Conservation (phyloP, 2,329 filamentous ascomycete species). For the Hymenoscyphus fructigenus region DNA sequence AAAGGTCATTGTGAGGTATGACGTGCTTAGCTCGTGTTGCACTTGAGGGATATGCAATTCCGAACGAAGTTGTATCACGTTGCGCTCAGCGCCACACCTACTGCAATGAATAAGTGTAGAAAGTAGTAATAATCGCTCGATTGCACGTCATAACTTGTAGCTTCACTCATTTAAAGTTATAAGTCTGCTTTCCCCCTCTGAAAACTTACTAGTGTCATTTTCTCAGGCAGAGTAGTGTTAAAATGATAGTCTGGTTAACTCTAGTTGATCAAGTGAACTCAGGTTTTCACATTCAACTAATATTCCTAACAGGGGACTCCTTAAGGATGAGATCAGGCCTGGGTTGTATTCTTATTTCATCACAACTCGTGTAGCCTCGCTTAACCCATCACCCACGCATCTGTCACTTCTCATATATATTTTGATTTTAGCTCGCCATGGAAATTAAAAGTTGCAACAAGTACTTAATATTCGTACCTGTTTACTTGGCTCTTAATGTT, state of each 20-base stretch:
- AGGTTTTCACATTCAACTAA: not conserved
- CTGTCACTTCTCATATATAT: not conserved
- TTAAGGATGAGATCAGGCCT: not conserved
- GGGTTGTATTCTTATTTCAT: too few species aligned
- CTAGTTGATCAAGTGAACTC: too few species aligned
- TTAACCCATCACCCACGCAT: not conserved
- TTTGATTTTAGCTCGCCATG: not conserved
- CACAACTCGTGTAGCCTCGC: not conserved
- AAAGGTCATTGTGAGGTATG: not conserved
- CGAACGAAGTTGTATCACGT: not conserved
- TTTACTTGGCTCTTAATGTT: too few species aligned
- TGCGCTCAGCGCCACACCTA: not conserved
- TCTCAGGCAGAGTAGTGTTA: too few species aligned
- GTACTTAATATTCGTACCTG: too few species aligned
- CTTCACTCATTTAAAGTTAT: too few species aligned
- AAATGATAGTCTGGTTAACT: too few species aligned
- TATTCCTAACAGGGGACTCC: not conserved
- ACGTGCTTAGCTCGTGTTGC: not conserved
- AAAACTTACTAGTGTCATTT: too few species aligned
- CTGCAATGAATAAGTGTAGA: not conserved
- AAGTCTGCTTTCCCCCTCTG: too few species aligned
- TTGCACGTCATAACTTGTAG: not conserved
- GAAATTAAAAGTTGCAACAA: too few species aligned
- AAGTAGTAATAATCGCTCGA: not conserved
- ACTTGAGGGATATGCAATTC: not conserved